Evolutionary conservation across 768 basidiomycete species (phyloP).

Genomic region (Termitomyces sp.): DNA sequence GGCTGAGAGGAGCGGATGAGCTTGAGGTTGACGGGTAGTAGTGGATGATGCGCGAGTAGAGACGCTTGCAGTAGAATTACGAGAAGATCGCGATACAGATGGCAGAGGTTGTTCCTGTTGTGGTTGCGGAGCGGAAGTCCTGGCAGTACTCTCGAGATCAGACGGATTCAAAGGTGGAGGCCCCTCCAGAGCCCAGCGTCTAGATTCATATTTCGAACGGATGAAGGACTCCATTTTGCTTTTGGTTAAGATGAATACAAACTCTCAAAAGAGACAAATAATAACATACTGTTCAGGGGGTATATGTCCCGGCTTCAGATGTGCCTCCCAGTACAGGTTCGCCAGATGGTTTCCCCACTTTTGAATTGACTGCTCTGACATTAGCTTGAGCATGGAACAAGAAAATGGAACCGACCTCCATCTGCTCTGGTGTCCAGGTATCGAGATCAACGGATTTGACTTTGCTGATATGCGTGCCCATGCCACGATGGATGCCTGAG

Average conservation of each 20-base stretch:
- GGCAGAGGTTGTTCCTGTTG: constrained; percentile 18
- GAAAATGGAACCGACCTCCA: constrained; percentile 55
- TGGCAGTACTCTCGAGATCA: constrained; percentile 51
- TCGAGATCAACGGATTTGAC: constrained; percentile 98
- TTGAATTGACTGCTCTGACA: constrained; percentile 58
- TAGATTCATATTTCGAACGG: constrained; percentile 93
- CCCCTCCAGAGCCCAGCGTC: constrained; percentile 91
- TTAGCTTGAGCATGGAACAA: background rate
- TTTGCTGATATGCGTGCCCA: constrained; percentile 98
- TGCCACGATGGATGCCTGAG: constrained; percentile 94
- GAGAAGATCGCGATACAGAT: constrained; percentile 20
- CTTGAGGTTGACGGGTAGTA: constrained; percentile 43
- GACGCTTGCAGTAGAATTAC: constrained; percentile 22
- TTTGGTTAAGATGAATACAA: constrained; percentile 24
- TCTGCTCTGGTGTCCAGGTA: constrained; percentile 96
- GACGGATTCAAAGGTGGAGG: constrained; percentile 82
- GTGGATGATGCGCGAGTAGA: constrained; percentile 21
- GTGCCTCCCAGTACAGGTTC: constrained; percentile 97
- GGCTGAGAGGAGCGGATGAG: constrained; percentile 54
- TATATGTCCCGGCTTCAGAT: constrained; percentile 85
- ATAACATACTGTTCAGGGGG: constrained; percentile 89
- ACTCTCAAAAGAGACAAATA: background rate
- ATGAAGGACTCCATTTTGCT: constrained; percentile 98
- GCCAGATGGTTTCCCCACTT: constrained; percentile 94
- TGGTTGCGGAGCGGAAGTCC: constrained; percentile 21